A percentile compares a stretch with the other conserved stretches of the same genome.
These are phyloP conservation scores for Aegilops bicornis DNA, from an alignment of 176 grass and related monocot genomes.

Conservation along the genomic window DNA sequence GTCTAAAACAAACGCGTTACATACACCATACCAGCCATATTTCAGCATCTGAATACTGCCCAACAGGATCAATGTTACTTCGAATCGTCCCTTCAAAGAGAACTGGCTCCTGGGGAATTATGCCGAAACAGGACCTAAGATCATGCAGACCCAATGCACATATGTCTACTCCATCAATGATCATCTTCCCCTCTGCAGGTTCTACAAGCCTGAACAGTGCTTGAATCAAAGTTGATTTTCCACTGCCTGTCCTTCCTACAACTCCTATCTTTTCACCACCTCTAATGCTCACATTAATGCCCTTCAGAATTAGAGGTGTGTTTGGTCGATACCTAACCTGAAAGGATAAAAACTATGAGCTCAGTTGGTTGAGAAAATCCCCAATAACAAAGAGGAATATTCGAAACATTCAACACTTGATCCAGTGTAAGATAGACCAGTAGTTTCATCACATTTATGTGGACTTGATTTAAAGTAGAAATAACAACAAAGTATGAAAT, in stretches of 20 bases:
- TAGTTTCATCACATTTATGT: not conserved
- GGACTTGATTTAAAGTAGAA: not conserved
- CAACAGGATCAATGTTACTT: constrained; percentile 88
- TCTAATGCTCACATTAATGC: constrained; percentile 62
- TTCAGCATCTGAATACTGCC: constrained; percentile 78
- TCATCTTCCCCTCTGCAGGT: constrained; percentile 70
- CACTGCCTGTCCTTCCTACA: constrained; percentile 90
- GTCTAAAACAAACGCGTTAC: constrained; percentile 11
- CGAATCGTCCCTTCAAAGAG: constrained; percentile 92
- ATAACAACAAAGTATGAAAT: not conserved
- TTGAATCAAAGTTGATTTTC: constrained; percentile 91
- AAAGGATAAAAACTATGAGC: constrained; percentile 3
- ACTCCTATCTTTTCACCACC: constrained; percentile 93
- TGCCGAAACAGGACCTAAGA: constrained; percentile 82
- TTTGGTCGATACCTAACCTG: constrained; percentile 84
- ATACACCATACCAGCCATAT: constrained; percentile 77
- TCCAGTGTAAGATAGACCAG: not conserved
- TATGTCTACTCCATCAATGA: constrained; percentile 82
- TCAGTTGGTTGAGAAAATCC: not conserved
- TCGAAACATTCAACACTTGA: not conserved
- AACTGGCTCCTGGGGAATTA: constrained; percentile 96
- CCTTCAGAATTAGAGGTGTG: constrained; percentile 89
- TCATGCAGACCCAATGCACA: constrained; percentile 85
- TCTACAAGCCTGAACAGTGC: constrained; percentile 90
- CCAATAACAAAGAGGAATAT: not conserved